Base-by-base conservation (phyloP, 83 land plant genomes). In the Picea mariana region DNA sequence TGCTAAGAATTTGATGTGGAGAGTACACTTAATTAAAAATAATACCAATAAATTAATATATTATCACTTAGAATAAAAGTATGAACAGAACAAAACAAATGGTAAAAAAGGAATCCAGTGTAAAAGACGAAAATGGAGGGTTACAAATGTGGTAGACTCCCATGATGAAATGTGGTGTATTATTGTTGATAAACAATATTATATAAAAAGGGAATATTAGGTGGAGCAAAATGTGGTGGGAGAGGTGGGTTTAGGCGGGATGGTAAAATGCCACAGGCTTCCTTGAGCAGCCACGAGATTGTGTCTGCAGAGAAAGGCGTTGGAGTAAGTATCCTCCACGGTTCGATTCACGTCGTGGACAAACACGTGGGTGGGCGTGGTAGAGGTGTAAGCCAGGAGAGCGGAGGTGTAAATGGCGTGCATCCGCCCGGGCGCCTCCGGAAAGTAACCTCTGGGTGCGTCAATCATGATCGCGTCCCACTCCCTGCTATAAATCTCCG, bases 391-490 rank as follows among this genome's bases (percentile, higher is more conserved):
- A 80, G 97, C 95, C 55, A 93, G 3, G 26, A 90, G 24, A 38
- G 85, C 85, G 2, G 95, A 87, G 47, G 85, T 91, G 83, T 89
- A 95, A 40, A 95, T 95, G 34, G 87, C 85, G 16, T 69, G 84
- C 97, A 93, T 95, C 63, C 97, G 80, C 1, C 95, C 97, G 6
- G 92, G 92, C 42, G 88, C 85, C 60, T 91, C 89, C 8, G 89
- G 87, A 23, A 67, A 78, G 77, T 87, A 84, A 11, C 97, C 95
- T 1, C 69, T 78, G 24, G 95, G 97, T 40, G 94, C 97, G 81
- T 95, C 97, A 40, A 95, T 89, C 81, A 95, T 85, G 17, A 94
- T 76, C 67, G 91, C 88, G 78, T 95, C 97, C 95, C 95, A 95
- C 73, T 83, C 83, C 0, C 18, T 67, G 24, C 67, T 18, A 58